phyloP scores from a whole-genome alignment of 306 rosid genomes.

The Castanea crenata region DNA sequence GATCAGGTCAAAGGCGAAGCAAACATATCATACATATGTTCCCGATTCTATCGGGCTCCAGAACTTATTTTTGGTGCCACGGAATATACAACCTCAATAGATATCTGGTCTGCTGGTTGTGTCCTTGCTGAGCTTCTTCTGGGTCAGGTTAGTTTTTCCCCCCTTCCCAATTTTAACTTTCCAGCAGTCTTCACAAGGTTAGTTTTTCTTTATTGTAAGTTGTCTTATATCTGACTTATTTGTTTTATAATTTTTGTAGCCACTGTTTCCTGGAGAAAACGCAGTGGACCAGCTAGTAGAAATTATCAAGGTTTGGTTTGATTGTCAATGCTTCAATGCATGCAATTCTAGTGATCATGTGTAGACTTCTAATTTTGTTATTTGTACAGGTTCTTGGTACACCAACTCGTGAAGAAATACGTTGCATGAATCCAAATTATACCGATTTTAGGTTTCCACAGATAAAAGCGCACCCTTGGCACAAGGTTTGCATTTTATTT shows the following conservation, averaged over 20 bases:
- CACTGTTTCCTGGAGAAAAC: conserved; percentile 93
- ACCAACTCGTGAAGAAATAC: conserved; percentile 96
- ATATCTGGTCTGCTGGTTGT: conserved; percentile 99
- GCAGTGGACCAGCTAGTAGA: conserved; percentile 98
- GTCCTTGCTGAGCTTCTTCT: conserved; percentile 97
- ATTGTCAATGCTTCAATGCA: background rate
- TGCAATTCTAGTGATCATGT: background rate
- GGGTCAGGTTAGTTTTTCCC: conserved; percentile 71
- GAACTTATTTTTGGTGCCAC: conserved; percentile 98
- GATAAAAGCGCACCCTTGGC: conserved; percentile 97
- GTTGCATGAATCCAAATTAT: conserved; percentile 97
- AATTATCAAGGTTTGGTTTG: conserved; percentile 73
- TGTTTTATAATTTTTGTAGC: conserved; percentile 50
- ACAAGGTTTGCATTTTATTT: conserved; percentile 60
- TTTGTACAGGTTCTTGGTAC: conserved; percentile 88
- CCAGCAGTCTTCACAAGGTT: background rate
- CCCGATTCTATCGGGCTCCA: conserved; percentile 95
- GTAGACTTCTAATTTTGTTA: conserved; percentile 8
- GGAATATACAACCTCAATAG: conserved; percentile 91
- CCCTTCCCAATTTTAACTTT: background rate
- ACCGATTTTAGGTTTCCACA: conserved; percentile 92
- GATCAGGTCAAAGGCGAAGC: conserved; percentile 87
- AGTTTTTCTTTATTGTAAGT: background rate
- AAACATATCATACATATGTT: conserved; percentile 91
- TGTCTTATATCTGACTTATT: background rate